phyloP scores from a whole-genome alignment of 2,329 filamentous ascomycete species.

The Biscogniauxia sp. region DNA sequence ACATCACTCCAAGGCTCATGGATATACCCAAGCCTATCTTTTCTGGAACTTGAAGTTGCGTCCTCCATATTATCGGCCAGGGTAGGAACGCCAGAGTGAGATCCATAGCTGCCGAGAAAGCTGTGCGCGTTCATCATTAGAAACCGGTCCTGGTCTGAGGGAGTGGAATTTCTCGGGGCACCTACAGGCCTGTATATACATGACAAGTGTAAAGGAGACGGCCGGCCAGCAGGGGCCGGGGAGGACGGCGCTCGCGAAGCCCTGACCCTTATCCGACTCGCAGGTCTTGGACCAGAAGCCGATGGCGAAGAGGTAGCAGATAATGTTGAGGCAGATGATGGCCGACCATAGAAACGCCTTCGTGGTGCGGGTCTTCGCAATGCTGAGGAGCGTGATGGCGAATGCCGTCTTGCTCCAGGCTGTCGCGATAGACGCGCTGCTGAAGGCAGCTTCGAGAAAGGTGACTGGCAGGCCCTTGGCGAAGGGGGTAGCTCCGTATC shows the following conservation, averaged over 20 bases:
- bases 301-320: constrained; percentile 4
- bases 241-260: background rate
- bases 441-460: background rate
- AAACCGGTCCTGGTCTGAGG: background rate
- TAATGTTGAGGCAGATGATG: background rate
- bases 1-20: constrained; percentile 9
- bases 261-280: background rate
- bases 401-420: constrained; percentile 11
- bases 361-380: background rate
- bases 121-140: constrained; percentile 1
- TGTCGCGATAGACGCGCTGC: background rate
- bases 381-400: constrained; percentile 4
- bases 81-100: constrained; percentile 3
- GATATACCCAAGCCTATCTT: constrained; percentile 3
- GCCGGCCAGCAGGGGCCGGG: constrained; percentile 3
- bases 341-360: constrained; percentile 1
- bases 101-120: constrained; percentile 5
- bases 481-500: background rate
- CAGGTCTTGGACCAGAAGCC: constrained; percentile 4
- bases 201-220: background rate
- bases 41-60: background rate
- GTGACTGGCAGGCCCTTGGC: background rate
- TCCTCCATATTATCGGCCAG: constrained; percentile 6
- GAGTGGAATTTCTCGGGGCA: background rate
- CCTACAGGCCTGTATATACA: constrained; percentile 3